Evolutionary conservation across 2,329 filamentous ascomycete species (phyloP).

Genomic region (Aspergillus ochraceus): DNA sequence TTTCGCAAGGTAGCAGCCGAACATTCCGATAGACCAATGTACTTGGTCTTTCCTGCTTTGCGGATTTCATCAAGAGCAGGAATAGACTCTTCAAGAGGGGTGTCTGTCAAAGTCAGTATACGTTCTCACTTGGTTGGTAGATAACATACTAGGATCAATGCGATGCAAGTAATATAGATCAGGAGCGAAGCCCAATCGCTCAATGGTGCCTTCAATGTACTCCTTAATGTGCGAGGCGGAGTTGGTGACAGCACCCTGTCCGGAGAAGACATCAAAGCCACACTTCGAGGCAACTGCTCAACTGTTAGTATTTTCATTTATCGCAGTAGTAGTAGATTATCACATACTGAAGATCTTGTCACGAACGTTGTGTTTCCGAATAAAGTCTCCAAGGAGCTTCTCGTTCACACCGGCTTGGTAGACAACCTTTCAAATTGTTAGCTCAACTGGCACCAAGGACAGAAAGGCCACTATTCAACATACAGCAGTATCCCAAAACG

Average conservation of each 20-base stretch:
- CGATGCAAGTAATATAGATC: slow-evolving; percentile 49
- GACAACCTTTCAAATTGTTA: slow-evolving; percentile 35
- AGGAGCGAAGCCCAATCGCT: slow-evolving; percentile 50
- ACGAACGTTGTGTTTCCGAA: slow-evolving; percentile 51
- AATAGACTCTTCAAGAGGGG: slow-evolving; percentile 51
- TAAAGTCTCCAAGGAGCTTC: slow-evolving; percentile 52
- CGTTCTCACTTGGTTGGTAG: fast-evolving
- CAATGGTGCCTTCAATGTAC: slow-evolving; percentile 53
- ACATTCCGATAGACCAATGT: slow-evolving; percentile 51
- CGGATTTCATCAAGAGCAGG: slow-evolving; percentile 49
- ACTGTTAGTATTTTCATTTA: not conserved
- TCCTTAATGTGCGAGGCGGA: slow-evolving; percentile 48
- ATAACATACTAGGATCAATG: slow-evolving; percentile 45
- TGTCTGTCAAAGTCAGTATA: slow-evolving; percentile 28
- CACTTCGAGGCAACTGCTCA: slow-evolving; percentile 51
- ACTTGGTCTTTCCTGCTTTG: slow-evolving; percentile 50
- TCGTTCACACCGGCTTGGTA: slow-evolving; percentile 52
- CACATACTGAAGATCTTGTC: slow-evolving; percentile 51
- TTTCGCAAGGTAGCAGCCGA: slow-evolving; percentile 48
- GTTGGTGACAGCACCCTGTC: slow-evolving; percentile 43
- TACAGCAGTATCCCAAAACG: slow-evolving; percentile 49
- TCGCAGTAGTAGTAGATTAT: not conserved
- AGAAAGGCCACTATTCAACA: slow-evolving; percentile 13
- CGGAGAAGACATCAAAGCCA: slow-evolving; percentile 42
- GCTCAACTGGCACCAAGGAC: not conserved